Conservation (phyloP, 192 early-diverging fungal genomes). For the Backusella sp. region DNA sequence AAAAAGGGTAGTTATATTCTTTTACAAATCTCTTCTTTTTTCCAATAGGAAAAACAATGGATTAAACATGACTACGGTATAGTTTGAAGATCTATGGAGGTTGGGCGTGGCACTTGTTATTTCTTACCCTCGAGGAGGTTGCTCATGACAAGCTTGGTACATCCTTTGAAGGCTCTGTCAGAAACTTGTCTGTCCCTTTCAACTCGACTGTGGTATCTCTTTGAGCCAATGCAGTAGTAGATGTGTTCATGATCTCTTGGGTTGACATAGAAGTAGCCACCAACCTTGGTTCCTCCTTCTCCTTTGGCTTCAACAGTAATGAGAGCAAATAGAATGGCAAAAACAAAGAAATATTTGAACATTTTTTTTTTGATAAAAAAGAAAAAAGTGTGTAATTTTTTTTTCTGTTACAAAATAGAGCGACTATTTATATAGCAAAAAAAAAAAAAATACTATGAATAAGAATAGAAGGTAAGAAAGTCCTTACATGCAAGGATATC, state of each 20-base stretch:
- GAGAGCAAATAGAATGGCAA: neutral
- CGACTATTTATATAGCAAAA: neutral
- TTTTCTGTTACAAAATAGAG: neutral
- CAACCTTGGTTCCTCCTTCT: neutral
- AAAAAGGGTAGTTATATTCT: neutral
- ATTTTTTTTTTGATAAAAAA: neutral
- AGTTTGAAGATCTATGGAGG: neutral
- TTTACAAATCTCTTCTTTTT: neutral
- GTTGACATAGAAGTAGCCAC: constrained; percentile 2
- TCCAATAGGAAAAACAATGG: neutral
- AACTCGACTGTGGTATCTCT: neutral
- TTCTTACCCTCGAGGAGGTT: neutral
- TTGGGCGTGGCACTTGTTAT: neutral
- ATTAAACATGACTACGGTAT: neutral
- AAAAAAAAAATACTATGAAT: neutral
- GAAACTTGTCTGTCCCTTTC: neutral
- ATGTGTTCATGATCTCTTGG: neutral
- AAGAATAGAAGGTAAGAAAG: neutral
- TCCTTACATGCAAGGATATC: neutral
- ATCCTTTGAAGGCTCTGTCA: neutral
- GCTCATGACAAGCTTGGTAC: neutral
- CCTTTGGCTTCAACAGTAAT: neutral
- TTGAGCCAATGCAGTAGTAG: neutral
- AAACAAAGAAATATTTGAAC: neutral
- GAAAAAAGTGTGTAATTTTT: neutral